These are phyloP conservation scores for Tulasnella sp. DNA, from an alignment of 768 basidiomycete genomes.

Conservation along the genomic window DNA sequence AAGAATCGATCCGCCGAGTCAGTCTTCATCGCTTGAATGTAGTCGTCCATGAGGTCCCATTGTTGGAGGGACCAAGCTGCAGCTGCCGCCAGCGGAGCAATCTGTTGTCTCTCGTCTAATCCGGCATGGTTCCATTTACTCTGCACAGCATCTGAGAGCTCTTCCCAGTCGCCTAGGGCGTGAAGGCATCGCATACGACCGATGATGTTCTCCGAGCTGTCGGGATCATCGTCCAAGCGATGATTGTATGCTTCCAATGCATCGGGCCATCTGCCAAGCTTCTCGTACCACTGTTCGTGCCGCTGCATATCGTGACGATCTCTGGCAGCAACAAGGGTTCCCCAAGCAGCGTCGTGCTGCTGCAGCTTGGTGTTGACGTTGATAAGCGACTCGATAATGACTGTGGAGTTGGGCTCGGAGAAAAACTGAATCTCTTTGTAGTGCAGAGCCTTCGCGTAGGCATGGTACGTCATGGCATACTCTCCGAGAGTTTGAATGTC, in stretches of 20 bases:
- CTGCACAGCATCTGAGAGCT: conserved; percentile 72
- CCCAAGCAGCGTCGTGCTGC: conserved; percentile 97
- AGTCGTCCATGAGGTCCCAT: conserved; percentile 98
- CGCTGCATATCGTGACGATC: conserved; percentile 84
- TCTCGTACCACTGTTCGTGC: conserved; percentile 97
- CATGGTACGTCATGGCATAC: conserved; percentile 85
- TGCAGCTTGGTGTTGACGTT: conserved; percentile 94
- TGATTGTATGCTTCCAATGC: conserved; percentile 78
- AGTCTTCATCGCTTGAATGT: conserved; percentile 82
- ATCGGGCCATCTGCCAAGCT: conserved; percentile 92
- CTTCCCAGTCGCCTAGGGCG: conserved; percentile 97
- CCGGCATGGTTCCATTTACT: conserved; percentile 77
- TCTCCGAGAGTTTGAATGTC: conserved; percentile 88
- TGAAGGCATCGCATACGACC: conserved; percentile 94
- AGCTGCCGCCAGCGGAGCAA: conserved; percentile 93
- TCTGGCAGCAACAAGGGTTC: conserved; percentile 80
- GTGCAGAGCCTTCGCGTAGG: conserved; percentile 94
- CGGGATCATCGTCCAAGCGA: conserved; percentile 63
- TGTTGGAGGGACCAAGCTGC: conserved; percentile 95
- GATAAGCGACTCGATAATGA: conserved; percentile 88
- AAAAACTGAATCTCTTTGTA: conserved; percentile 98
- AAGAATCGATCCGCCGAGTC: conserved; percentile 93
- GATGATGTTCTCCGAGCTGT: conserved; percentile 62
- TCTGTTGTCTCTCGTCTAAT: conserved; percentile 75
- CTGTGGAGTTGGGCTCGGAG: conserved; percentile 67